Base-by-base conservation (phyloP, 192 early-diverging fungal genomes). In the Coemansia asiatica region DNA sequence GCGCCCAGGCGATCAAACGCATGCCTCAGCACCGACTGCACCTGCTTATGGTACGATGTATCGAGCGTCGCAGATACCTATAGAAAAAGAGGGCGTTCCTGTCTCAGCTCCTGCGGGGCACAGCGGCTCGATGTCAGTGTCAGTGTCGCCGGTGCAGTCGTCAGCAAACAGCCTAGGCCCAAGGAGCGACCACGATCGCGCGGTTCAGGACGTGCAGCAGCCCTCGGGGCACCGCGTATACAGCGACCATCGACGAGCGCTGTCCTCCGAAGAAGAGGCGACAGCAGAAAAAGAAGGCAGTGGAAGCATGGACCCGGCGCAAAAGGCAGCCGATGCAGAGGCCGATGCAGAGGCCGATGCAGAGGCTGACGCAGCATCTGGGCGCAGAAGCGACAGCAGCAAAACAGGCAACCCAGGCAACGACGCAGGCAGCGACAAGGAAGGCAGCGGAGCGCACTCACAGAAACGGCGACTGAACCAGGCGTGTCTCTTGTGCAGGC, bases 381-480 rank as follows among this genome's bases (percentile, higher is more conserved):
- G n/a, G 10, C 49, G 48, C 47, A 64, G 66, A n/a, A 23, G 21
- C 35, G 46, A 5, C 60, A 19, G 28, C 68, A 38, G 61, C 54
- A 48, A 48, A 31, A 48, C 61, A 58, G 38, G n/a, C 28, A 13
- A 57, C 49, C 40, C 28, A 6, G 46, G 28, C 55, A n/a, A 59
- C 44, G 56, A 47, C 5, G 55, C 46, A 15, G 31, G 56, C 0
- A 47, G 55, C 60, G 48, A 23, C 38, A 59, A 63, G 16, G 56
- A 56, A 22, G 64, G 31, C 57, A 64, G 62, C 63, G 55, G 59
- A 8, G 64, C 59, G 15, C 56, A 54, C 23, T 59, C 66, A 54
- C 78, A 81, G 35, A 75, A 69, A 63, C 74, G 79, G 40, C 74
- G 74, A n/a, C 70, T 81, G 38, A 81, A 76, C 51, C 79, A 81